phyloP scores from a whole-genome alignment of 352 stramenopile genomes.

The Globisporangium camurandrum region DNA sequence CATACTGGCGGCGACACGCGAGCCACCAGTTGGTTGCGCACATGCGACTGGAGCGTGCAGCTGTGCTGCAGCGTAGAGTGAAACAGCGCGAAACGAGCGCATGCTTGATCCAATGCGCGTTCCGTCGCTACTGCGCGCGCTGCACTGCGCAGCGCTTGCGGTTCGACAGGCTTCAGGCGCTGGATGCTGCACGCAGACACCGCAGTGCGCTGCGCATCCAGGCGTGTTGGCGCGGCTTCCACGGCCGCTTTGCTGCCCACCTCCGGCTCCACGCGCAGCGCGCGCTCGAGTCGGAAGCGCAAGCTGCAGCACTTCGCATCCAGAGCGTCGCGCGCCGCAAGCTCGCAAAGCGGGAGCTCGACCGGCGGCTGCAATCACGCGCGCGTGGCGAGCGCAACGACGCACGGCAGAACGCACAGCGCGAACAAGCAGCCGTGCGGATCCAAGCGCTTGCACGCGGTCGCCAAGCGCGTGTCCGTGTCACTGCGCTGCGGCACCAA shows the following conservation, averaged over 20 bases:
- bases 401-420: conserved; percentile 21
- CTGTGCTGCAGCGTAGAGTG: conserved; percentile 14
- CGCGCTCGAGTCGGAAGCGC: conserved; percentile 43
- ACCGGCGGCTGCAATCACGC: conserved; percentile 19
- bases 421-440: conserved; percentile 27
- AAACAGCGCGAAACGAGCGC: conserved; percentile 31
- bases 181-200: conserved; percentile 54
- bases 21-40: conserved; percentile 26
- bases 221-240: conserved; percentile 62
- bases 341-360: conserved; percentile 30
- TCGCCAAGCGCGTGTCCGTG: conserved; percentile 32
- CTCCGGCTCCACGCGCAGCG: conserved; percentile 42
- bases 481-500: conserved; percentile 22
- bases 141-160: conserved; percentile 34
- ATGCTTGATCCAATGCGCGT: conserved; percentile 51
- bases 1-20: conserved; percentile 28
- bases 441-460: conserved; percentile 69
- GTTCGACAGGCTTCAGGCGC: conserved; percentile 64
- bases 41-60: too few species aligned
- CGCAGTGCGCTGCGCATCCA: conserved; percentile 69
- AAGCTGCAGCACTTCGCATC: conserved; percentile 48
- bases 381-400: conserved; percentile 2
- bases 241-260: conserved; percentile 51
- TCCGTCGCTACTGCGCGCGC: conserved; percentile 53
- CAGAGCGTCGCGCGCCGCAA: conserved; percentile 49